Evolutionary conservation across 371 early-diverging fungal species (phyloP).

Genomic region (Mortierella sp.): DNA sequence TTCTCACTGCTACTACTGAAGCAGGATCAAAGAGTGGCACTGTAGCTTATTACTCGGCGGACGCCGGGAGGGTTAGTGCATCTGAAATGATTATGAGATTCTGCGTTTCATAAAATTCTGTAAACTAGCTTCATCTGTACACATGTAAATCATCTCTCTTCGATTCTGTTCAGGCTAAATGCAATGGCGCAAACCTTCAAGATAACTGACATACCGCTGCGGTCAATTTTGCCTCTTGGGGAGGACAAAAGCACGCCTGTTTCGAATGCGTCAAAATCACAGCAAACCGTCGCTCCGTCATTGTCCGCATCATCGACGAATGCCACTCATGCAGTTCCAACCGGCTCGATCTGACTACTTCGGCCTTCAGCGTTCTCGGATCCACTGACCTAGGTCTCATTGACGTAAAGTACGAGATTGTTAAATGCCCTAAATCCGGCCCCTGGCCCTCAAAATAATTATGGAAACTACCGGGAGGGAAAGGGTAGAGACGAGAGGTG

Average conservation of each 20-base stretch:
- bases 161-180: conserved; percentile 15
- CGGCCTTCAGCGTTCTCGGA: conserved; percentile 42
- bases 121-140: too few species aligned
- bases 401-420: conserved; percentile 25
- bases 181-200: conserved; percentile 33
- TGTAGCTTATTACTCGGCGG: too few species aligned
- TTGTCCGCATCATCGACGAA: conserved; percentile 48
- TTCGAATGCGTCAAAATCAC: conserved; percentile 50
- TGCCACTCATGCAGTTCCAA: conserved; percentile 25
- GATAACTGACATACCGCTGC: conserved; percentile 51
- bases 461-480: background rate
- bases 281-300: conserved; percentile 15
- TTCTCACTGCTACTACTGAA: conserved; percentile 21
- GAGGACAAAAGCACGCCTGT: conserved; percentile 19
- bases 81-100: too few species aligned
- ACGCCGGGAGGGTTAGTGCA: conserved; percentile 17
- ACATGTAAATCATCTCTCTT: background rate
- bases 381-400: conserved; percentile 34
- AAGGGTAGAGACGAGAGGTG: background rate
- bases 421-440: conserved; percentile 29
- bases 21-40: too few species aligned
- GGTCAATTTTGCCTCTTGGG: conserved; percentile 19
- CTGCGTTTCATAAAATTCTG: background rate
- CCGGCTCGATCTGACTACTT: conserved; percentile 41
- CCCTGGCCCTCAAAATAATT: conserved; percentile 35